phyloP scores from a whole-genome alignment of 73 alveolate species.

The Stentor coeruleus region DNA sequence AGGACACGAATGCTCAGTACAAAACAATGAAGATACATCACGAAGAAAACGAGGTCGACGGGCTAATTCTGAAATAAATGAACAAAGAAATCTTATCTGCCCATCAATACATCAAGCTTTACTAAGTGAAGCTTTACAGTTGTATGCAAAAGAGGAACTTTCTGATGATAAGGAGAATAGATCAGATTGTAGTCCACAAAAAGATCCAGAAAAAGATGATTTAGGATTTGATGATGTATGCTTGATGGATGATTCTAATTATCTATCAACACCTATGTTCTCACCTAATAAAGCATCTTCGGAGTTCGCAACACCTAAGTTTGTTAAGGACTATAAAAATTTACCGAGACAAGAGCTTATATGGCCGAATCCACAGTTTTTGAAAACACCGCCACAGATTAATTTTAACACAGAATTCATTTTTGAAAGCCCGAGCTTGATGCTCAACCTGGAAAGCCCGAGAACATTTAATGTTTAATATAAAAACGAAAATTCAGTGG shows the following conservation, averaged over 20 bases:
- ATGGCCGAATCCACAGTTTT: neutral
- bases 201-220: neutral
- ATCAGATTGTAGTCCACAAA: neutral
- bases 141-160: neutral
- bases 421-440: slow-evolving; percentile 23
- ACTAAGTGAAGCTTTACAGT: slow-evolving; percentile 5
- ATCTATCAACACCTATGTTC: neutral
- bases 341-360: no score
- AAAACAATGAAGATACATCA: neutral
- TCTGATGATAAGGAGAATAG: slow-evolving; percentile 9
- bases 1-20: neutral
- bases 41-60: slow-evolving; percentile 25
- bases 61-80: slow-evolving; percentile 5
- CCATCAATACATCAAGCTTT: neutral
- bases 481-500: no score
- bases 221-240: neutral
- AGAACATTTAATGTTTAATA: neutral
- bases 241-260: neutral
- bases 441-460: slow-evolving; percentile 15
- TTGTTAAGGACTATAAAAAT: neutral
- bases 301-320: neutral
- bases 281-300: neutral
- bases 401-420: neutral
- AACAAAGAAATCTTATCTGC: neutral
- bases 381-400: slow-evolving; percentile 6